A percentile compares a stretch with the other conserved stretches of the same genome.
phyloP scores from a whole-genome alignment of 176 grass and related monocot species.

The Otatea glauca region DNA sequence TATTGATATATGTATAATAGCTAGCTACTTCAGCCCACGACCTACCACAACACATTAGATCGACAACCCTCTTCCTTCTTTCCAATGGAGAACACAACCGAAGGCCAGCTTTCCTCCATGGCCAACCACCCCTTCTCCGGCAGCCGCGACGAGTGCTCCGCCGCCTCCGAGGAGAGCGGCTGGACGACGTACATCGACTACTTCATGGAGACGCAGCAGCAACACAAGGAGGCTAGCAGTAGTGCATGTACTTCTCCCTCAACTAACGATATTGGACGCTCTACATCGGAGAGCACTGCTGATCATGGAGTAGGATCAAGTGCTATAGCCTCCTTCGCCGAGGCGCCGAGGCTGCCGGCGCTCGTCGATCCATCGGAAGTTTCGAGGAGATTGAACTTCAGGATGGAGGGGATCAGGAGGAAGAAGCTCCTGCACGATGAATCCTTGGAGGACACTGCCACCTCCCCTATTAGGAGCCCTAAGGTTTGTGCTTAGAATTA shows the following conservation, averaged over 20 bases:
- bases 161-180: constrained; percentile 45
- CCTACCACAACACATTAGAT: not conserved
- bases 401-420: constrained; percentile 3
- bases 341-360: not conserved
- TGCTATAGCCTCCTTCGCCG: not conserved
- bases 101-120: constrained; percentile 18
- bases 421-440: constrained; percentile 41
- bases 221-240: not conserved
- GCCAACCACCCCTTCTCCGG: constrained; percentile 6
- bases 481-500: constrained; percentile 26
- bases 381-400: constrained; percentile 27
- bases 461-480: constrained; percentile 49
- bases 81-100: constrained; percentile 20
- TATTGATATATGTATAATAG: constrained; percentile 26
- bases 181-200: constrained; percentile 58
- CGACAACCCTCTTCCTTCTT: not conserved
- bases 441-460: constrained; percentile 58
- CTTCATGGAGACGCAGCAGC: constrained; percentile 37
- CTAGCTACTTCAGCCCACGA: constrained; percentile 5
- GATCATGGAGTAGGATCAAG: not conserved
- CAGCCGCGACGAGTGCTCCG: not conserved
- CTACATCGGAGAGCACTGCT: not conserved
- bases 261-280: not conserved
- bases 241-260: not conserved
- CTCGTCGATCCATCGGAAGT: constrained; percentile 14